Conservation (phyloP, 2,329 filamentous ascomycete genomes). For the Fusarium duplospermum region DNA sequence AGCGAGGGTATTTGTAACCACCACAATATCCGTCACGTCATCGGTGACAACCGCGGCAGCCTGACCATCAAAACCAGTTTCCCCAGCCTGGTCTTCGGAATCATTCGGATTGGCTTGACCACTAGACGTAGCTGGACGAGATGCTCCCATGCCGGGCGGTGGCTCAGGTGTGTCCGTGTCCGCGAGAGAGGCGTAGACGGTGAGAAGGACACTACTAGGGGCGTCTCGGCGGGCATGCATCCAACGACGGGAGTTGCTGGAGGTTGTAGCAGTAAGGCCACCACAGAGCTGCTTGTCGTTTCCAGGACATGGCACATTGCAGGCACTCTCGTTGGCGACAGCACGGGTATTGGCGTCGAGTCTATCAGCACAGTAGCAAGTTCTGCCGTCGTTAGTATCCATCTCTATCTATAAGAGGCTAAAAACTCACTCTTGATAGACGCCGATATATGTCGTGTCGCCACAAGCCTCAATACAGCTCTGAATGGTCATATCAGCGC, state of each 20-base stretch:
- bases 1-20: neutral
- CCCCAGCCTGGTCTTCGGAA: neutral
- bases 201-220: conserved; percentile 52
- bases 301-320: conserved; percentile 56
- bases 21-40: neutral
- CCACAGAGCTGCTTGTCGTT: conserved; percentile 56
- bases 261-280: conserved; percentile 43
- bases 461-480: conserved; percentile 54
- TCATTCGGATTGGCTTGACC: neutral
- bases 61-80: neutral
- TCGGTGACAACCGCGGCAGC: neutral
- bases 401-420: neutral
- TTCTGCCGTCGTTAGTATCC: conserved; percentile 33
- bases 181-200: conserved; percentile 55
- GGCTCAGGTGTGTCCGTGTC: conserved; percentile 43
- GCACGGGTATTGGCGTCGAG: conserved; percentile 56
- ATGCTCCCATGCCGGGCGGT: conserved; percentile 50
- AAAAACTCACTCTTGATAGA: conserved; percentile 46
- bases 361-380: conserved; percentile 59
- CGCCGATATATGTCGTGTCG: conserved; percentile 52
- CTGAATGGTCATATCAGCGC: conserved; percentile 53
- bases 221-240: conserved; percentile 42
- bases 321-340: conserved; percentile 40
- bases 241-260: conserved; percentile 16
- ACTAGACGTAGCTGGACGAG: neutral